These are phyloP conservation scores for Cryptococcus floricola DNA, from an alignment of 1,284 basidiomycete species.

Conservation along the genomic window DNA sequence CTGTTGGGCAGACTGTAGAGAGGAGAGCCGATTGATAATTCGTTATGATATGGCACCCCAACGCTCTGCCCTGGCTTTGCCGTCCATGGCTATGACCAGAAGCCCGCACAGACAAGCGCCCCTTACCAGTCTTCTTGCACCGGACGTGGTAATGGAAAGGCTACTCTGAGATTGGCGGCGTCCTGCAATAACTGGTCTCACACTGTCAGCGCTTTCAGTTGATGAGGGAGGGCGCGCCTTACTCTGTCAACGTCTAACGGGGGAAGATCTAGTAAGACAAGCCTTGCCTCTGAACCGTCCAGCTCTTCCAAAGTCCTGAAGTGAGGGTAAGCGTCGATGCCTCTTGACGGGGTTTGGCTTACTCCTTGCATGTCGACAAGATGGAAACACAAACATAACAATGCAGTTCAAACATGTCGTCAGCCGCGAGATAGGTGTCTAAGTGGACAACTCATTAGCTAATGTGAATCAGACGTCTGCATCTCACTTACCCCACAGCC, in stretches of 20 bases:
- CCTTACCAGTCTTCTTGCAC: constrained; percentile 14
- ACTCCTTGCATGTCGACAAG: constrained; percentile 46
- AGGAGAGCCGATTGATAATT: no score
- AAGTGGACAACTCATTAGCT: not conserved
- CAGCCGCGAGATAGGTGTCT: constrained; percentile 45
- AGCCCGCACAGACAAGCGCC: not conserved
- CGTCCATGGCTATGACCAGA: no score
- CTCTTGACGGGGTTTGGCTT: constrained; percentile 4
- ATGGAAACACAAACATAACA: constrained; percentile 48
- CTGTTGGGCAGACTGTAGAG: no score
- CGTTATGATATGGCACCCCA: no score
- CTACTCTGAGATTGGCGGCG: constrained; percentile 38
- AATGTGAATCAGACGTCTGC: not conserved
- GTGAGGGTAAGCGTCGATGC: not conserved
- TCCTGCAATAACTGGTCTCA: constrained; percentile 36
- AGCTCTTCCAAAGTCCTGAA: constrained; percentile 42
- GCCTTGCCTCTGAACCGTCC: constrained; percentile 44
- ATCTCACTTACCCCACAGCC: constrained; percentile 43
- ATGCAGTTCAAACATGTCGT: constrained; percentile 46
- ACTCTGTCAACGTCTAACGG: constrained; percentile 47
- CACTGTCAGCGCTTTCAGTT: not conserved
- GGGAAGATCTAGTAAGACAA: constrained; percentile 46
- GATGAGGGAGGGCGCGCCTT: constrained; percentile 4
- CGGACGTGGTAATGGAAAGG: constrained; percentile 31
- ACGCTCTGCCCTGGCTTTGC: no score